phyloP scores from a whole-genome alignment of 2,329 filamentous ascomycete species.

The Epichloe amarillans region DNA sequence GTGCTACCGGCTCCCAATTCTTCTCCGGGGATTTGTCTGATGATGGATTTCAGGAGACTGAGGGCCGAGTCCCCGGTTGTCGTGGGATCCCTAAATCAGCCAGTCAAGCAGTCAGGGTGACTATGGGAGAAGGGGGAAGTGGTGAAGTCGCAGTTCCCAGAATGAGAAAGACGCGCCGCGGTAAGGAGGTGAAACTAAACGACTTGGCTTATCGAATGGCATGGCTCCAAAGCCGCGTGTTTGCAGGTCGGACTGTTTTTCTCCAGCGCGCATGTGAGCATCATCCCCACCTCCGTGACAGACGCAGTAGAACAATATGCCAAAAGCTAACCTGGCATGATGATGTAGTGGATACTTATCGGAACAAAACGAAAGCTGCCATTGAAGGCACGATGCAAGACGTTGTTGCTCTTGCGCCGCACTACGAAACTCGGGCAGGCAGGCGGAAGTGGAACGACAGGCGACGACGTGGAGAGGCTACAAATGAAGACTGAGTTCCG shows the following conservation, averaged over 20 bases:
- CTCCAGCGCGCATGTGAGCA: slow-evolving; percentile 80
- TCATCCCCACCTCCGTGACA: background rate
- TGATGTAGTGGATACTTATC: slow-evolving; percentile 75
- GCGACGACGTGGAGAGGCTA: slow-evolving; percentile 23
- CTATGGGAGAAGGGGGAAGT: slow-evolving; percentile 54
- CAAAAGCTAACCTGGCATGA: background rate
- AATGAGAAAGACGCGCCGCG: slow-evolving; percentile 54
- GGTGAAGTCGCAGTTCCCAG: slow-evolving; percentile 62
- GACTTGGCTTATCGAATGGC: slow-evolving; percentile 91
- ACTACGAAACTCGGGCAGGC: slow-evolving; percentile 79
- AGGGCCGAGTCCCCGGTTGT: slow-evolving; percentile 30
- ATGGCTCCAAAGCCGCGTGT: slow-evolving; percentile 89
- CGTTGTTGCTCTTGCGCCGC: slow-evolving; percentile 57
- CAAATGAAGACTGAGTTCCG: slow-evolving; percentile 15
- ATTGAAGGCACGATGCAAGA: slow-evolving; percentile 72
- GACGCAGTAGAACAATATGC: no score
- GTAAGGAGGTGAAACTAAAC: slow-evolving; percentile 81
- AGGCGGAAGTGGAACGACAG: slow-evolving; percentile 64
- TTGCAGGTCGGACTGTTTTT: slow-evolving; percentile 75
- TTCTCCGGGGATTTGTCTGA: slow-evolving; percentile 53
- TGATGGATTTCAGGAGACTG: slow-evolving; percentile 38
- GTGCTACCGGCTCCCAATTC: slow-evolving; percentile 60
- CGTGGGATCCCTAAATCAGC: slow-evolving; percentile 19
- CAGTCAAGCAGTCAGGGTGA: slow-evolving; percentile 43
- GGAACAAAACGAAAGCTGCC: slow-evolving; percentile 75